A percentile compares a stretch with the other conserved stretches of the same genome.
These are phyloP conservation scores for Aspergillus fructus DNA, from an alignment of 2,329 filamentous ascomycete genomes.

Conservation along the genomic window DNA sequence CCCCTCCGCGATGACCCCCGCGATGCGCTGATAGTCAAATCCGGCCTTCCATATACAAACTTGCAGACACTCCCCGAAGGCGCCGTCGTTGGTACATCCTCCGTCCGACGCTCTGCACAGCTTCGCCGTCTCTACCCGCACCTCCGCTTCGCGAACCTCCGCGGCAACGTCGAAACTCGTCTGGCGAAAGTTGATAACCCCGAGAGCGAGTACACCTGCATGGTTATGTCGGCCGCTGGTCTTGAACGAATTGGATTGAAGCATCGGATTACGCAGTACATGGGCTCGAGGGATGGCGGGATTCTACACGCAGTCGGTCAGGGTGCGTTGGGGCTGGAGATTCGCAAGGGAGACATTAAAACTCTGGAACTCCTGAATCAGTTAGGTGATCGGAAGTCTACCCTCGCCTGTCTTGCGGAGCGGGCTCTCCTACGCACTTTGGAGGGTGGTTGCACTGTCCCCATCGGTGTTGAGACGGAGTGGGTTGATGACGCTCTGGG, in stretches of 20 bases:
- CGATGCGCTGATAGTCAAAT: conserved; percentile 56
- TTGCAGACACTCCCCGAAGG: conserved; percentile 71
- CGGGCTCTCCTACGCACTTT: conserved; percentile 7
- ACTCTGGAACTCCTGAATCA: conserved; percentile 2
- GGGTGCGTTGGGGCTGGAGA: conserved; percentile 69
- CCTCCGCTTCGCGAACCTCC: conserved; percentile 72
- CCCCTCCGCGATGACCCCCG: conserved; percentile 72
- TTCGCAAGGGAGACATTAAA: conserved; percentile 5
- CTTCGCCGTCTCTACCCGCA: conserved; percentile 71
- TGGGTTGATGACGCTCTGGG: neutral
- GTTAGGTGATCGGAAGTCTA: conserved; percentile 7
- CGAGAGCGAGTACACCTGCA: conserved; percentile 67
- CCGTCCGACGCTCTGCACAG: conserved; percentile 78
- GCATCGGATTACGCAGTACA: conserved; percentile 69
- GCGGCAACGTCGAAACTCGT: conserved; percentile 82
- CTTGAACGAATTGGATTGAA: conserved; percentile 70
- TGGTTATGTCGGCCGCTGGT: conserved; percentile 83
- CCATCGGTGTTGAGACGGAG: conserved; percentile 13
- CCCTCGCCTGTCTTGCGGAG: conserved; percentile 11
- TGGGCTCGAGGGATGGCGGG: conserved; percentile 56
- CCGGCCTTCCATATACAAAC: conserved; percentile 55
- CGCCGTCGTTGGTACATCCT: conserved; percentile 81
- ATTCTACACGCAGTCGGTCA: conserved; percentile 87
- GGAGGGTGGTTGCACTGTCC: conserved; percentile 12
- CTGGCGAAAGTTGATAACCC: conserved; percentile 76